phyloP scores from a whole-genome alignment of 805 yeast species.

The Ogataea methylovora region DNA sequence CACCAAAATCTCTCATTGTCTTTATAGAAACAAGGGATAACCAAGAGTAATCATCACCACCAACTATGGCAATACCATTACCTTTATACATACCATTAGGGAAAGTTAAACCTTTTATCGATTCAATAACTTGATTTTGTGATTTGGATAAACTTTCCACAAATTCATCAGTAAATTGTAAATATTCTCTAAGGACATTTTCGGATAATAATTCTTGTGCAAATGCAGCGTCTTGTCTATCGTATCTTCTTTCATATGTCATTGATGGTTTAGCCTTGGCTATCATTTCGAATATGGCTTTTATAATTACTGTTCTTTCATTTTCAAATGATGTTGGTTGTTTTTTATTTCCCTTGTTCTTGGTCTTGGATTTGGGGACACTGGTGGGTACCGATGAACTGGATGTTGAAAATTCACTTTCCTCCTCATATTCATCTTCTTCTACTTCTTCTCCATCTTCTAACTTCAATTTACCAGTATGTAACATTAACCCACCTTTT shows the following conservation, averaged over 20 bases:
- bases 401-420: too few relatives aligned
- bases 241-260: slow-evolving; percentile 5
- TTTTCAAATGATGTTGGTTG: too few relatives aligned
- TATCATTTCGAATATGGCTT: slow-evolving; percentile 14
- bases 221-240: slow-evolving; percentile 8
- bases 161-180: slow-evolving; percentile 37
- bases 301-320: slow-evolving; percentile 11
- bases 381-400: too few relatives aligned
- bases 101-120: slow-evolving; percentile 27
- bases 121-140: slow-evolving; percentile 34
- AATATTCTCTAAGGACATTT: slow-evolving; percentile 10
- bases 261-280: slow-evolving; percentile 10
- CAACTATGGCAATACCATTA: slow-evolving; percentile 54
- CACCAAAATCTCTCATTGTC: slow-evolving; percentile 40
- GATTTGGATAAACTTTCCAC: slow-evolving; percentile 32
- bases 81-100: slow-evolving; percentile 34
- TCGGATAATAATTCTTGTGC: slow-evolving; percentile 9
- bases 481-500: too few relatives aligned
- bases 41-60: slow-evolving; percentile 51
- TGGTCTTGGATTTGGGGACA: too few relatives aligned
- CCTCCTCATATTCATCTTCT: too few relatives aligned
- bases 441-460: too few relatives aligned
- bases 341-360: too few relatives aligned
- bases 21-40: slow-evolving; percentile 39
- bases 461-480: too few relatives aligned